Percentiles rank a stretch among this genome's conserved stretches.
Conservation (phyloP, 2,329 filamentous ascomycete species). For the Sporothrix phasma region DNA sequence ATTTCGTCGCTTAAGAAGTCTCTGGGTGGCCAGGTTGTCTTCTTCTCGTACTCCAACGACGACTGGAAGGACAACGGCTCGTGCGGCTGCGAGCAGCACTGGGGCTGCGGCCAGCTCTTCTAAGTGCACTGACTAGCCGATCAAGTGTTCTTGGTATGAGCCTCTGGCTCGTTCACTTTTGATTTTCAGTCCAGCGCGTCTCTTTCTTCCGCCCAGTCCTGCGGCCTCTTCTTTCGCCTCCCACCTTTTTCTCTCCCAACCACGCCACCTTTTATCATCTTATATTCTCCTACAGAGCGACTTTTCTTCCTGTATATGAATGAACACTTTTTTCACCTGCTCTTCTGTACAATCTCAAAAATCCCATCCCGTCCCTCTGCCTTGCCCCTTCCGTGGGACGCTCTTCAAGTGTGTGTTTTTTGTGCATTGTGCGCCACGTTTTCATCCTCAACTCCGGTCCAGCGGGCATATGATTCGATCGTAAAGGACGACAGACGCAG, state of each 20-base stretch:
- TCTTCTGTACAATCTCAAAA: conserved; percentile 10
- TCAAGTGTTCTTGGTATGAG: no score
- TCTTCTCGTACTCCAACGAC: conserved; percentile 77
- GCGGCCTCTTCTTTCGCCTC: background rate
- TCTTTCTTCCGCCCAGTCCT: background rate
- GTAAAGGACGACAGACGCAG: background rate
- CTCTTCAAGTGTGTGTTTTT: background rate
- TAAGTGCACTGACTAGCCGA: background rate
- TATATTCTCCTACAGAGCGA: conserved; percentile 4
- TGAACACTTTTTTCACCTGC: conserved; percentile 7
- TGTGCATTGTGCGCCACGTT: conserved; percentile 3
- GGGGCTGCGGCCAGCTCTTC: conserved; percentile 53
- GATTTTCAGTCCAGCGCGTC: background rate
- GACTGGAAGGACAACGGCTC: conserved; percentile 65
- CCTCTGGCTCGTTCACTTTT: background rate
- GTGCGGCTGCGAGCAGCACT: conserved; percentile 69
- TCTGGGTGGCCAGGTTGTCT: conserved; percentile 59
- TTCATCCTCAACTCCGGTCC: background rate
- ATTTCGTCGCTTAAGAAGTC: conserved; percentile 58
- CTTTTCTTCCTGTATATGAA: conserved; percentile 10
- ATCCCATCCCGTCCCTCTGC: conserved; percentile 7
- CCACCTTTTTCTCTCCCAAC: no score
- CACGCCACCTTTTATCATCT: no score
- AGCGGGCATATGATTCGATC: conserved; percentile 5
- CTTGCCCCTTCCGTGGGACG: background rate